Percentiles rank a stretch among this genome's conserved stretches.
These are phyloP conservation scores for Ceratobasidium sp. DNA, from an alignment of 1,284 basidiomycete genomes.

Conservation along the genomic window DNA sequence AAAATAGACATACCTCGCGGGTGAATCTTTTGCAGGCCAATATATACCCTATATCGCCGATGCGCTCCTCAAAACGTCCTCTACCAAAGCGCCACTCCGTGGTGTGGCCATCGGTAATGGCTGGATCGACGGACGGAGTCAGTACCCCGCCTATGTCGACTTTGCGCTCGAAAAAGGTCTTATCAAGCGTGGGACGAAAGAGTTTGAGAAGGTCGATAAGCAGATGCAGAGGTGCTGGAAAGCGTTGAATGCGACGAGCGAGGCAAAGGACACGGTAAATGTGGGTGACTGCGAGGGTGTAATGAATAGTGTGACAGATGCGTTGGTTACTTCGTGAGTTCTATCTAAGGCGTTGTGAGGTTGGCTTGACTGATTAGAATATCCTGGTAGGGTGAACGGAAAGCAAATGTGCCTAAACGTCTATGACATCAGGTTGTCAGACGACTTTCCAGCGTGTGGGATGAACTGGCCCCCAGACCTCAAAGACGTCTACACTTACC, in stretches of 20 bases:
- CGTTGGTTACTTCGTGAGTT: constrained; percentile 63
- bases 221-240: constrained; percentile 74
- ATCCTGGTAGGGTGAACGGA: constrained; percentile 72
- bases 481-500: constrained; percentile 79
- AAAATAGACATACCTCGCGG: constrained; percentile 86
- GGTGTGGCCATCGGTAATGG: constrained; percentile 96
- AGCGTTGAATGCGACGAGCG: constrained; percentile 64
- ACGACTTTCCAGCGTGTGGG: constrained; percentile 89
- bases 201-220: constrained; percentile 74
- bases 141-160: constrained; percentile 93
- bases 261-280: constrained; percentile 67
- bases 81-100: constrained; percentile 68
- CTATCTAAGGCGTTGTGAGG: constrained; percentile 7
- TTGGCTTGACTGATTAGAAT: not conserved
- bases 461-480: constrained; percentile 99
- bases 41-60: constrained; percentile 97
- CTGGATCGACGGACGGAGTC: constrained; percentile 91
- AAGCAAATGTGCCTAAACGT: constrained; percentile 89
- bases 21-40: constrained; percentile 98
- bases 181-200: constrained; percentile 78
- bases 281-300: constrained; percentile 76
- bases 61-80: constrained; percentile 77
- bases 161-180: constrained; percentile 86
- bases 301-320: constrained; percentile 68
- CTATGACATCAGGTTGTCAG: constrained; percentile 92